Evolutionary conservation across 208 protist species (phyloP).

Genomic region (Angomonas deanei): DNA sequence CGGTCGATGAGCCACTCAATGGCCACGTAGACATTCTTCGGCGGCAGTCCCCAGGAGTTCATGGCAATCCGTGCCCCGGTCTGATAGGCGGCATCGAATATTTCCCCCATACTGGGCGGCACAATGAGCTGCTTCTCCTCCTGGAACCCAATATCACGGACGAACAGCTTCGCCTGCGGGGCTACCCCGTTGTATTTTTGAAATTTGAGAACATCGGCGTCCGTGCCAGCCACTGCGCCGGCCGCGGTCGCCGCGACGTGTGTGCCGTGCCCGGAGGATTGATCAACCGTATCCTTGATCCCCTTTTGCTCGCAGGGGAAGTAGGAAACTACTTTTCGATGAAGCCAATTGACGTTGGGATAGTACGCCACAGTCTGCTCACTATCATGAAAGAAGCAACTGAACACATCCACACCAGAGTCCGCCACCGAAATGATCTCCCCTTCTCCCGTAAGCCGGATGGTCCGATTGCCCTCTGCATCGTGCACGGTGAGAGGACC

Average conservation of each 20-base stretch:
- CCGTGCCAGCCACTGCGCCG: conserved; percentile 22
- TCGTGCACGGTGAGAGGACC: no score
- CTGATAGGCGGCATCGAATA: conserved; percentile 53
- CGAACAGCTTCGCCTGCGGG: conserved; percentile 72
- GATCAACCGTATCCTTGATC: conserved; percentile 18
- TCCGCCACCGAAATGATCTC: conserved; percentile 86
- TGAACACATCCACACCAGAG: conserved; percentile 75
- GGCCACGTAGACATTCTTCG: conserved; percentile 31
- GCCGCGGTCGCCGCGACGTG: conserved; percentile 74
- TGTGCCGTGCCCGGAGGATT: conserved; percentile 65
- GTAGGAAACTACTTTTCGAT: conserved; percentile 86
- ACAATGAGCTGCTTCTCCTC: neutral
- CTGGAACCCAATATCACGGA: conserved; percentile 45
- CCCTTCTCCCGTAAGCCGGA: conserved; percentile 60
- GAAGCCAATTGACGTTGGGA: conserved; percentile 50
- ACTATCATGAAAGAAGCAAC: conserved; percentile 85
- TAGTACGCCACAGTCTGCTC: conserved; percentile 47
- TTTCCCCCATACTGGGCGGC: conserved; percentile 11
- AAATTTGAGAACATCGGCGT: neutral
- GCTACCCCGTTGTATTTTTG: conserved; percentile 71
- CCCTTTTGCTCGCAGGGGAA: conserved; percentile 17
- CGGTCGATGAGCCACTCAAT: conserved; percentile 67
- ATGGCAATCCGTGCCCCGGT: conserved; percentile 69
- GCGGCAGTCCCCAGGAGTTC: conserved; percentile 86
- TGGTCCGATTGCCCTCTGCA: no score